A percentile compares a stretch with the other conserved stretches of the same genome.
Evolutionary conservation across 2,329 filamentous ascomycete species (phyloP).

Genomic region (Byssothecium circinans): DNA sequence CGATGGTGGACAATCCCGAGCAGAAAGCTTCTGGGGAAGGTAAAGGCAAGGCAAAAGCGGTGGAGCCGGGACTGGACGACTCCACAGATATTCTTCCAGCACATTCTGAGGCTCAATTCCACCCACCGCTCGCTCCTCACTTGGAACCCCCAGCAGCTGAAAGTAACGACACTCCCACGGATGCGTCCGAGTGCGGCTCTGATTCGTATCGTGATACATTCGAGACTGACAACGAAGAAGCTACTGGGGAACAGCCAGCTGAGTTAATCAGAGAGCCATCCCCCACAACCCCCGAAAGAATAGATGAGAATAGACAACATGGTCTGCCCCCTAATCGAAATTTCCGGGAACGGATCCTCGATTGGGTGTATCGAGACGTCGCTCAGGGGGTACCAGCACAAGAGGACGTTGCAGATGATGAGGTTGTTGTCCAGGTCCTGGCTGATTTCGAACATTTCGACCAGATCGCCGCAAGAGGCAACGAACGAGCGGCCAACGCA

Average conservation of each 20-base stretch:
- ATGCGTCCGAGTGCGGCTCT: conserved; percentile 8
- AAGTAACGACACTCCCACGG: conserved; percentile 6
- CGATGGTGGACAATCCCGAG: conserved; percentile 29
- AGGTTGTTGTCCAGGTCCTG: conserved; percentile 61
- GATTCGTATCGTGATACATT: conserved; percentile 10
- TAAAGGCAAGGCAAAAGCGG: conserved; percentile 32
- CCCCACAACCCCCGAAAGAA: conserved; percentile 5
- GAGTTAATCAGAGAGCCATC: conserved; percentile 9
- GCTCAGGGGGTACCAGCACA: conserved; percentile 28
- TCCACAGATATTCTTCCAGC: too few relatives aligned
- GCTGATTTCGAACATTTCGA: conserved; percentile 40
- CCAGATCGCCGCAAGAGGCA: not conserved
- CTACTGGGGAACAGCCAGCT: conserved; percentile 1
- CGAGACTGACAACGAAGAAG: conserved; percentile 7
- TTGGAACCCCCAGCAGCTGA: not conserved
- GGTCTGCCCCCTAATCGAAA: conserved; percentile 12
- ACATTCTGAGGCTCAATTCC: not conserved
- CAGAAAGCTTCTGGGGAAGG: not conserved
- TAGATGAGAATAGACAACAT: conserved; percentile 4
- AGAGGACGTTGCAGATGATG: conserved; percentile 53
- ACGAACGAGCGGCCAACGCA: conserved; percentile 12
- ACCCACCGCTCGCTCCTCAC: not conserved
- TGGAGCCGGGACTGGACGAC: conserved; percentile 7
- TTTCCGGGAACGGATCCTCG: conserved; percentile 38
- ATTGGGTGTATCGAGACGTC: conserved; percentile 55